phyloP scores from a whole-genome alignment of 768 basidiomycete genomes.

The Glaciozyma antarctica region DNA sequence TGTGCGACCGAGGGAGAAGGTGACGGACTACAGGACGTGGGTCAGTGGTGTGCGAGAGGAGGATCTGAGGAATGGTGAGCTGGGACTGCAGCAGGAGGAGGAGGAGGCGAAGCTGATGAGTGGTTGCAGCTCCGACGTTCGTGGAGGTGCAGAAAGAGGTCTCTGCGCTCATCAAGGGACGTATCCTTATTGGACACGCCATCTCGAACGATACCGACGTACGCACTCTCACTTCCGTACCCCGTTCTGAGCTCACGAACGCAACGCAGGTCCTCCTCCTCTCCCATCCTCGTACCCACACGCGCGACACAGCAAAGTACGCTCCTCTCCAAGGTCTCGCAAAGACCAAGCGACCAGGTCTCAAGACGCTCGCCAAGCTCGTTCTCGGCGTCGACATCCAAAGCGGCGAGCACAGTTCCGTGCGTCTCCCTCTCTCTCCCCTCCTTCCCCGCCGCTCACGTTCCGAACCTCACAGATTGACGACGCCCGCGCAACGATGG shows the following conservation, averaged over 20 bases:
- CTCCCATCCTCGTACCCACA: conserved; percentile 41
- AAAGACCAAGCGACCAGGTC: conserved; percentile 59
- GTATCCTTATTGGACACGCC: conserved; percentile 81
- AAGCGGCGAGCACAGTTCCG: conserved; percentile 79
- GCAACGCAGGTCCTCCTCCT: conserved; percentile 40
- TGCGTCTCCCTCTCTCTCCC: conserved; percentile 42
- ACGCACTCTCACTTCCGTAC: conserved; percentile 51
- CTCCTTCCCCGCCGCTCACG: not conserved
- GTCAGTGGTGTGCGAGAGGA: conserved; percentile 70
- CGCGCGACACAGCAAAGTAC: conserved; percentile 43
- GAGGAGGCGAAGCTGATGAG: not conserved
- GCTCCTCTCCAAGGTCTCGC: conserved; percentile 46
- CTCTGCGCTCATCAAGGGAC: conserved; percentile 62
- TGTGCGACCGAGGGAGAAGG: conserved; percentile 73
- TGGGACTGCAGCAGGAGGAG: too few species aligned
- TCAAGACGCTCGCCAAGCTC: conserved; percentile 68
- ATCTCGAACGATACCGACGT: conserved; percentile 84
- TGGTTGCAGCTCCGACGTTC: conserved; percentile 60
- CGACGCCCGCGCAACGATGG: conserved; percentile 93
- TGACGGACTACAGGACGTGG: conserved; percentile 86
- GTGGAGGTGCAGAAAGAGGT: conserved; percentile 68
- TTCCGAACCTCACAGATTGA: conserved; percentile 52
- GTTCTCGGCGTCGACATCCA: conserved; percentile 76
- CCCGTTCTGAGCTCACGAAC: conserved; percentile 42
- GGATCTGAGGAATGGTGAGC: conserved; percentile 61